A percentile compares a stretch with the other conserved stretches of the same genome.
These are phyloP conservation scores for Globisporangium cederbergense DNA, from an alignment of 352 stramenopile species.

Conservation along the genomic window DNA sequence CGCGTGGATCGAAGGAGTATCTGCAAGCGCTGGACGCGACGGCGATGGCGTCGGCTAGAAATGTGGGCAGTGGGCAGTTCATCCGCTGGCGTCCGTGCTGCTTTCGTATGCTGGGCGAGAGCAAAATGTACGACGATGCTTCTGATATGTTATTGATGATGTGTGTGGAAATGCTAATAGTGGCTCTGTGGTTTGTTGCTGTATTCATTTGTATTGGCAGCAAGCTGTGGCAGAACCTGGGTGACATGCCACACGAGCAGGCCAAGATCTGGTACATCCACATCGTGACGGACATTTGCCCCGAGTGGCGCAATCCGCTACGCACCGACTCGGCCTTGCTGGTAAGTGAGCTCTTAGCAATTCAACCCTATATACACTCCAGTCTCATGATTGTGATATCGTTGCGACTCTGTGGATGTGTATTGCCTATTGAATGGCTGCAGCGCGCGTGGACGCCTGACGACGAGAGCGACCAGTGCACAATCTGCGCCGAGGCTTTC, in stretches of 20 bases:
- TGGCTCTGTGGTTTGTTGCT: not conserved
- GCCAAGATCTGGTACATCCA: conserved; percentile 53
- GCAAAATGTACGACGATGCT: conserved; percentile 36
- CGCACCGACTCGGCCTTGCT: conserved; percentile 52
- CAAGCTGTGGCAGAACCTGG: conserved; percentile 61
- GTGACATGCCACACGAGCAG: conserved; percentile 39
- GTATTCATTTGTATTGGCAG: conserved; percentile 15
- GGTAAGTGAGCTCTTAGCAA: conserved; percentile 20
- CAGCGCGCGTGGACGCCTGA: conserved; percentile 70
- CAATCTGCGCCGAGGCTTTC: conserved; percentile 56
- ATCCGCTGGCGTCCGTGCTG: conserved; percentile 34
- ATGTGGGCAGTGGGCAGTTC: not conserved
- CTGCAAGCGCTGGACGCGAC: conserved; percentile 9
- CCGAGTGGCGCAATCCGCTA: conserved; percentile 49
- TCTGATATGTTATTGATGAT: not conserved
- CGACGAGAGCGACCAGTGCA: conserved; percentile 51
- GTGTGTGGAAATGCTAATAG: not conserved
- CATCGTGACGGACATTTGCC: conserved; percentile 49
- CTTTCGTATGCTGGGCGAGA: conserved; percentile 37
- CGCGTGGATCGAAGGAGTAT: conserved; percentile 47
- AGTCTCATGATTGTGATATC: not conserved
- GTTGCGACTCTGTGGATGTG: not conserved
- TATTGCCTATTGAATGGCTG: not conserved
- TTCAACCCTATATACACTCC: not conserved
- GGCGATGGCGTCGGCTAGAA: not conserved